A percentile compares a stretch with the other conserved stretches of the same genome.
phyloP scores from a whole-genome alignment of 768 basidiomycete genomes.

The Amanita polypyramis region DNA sequence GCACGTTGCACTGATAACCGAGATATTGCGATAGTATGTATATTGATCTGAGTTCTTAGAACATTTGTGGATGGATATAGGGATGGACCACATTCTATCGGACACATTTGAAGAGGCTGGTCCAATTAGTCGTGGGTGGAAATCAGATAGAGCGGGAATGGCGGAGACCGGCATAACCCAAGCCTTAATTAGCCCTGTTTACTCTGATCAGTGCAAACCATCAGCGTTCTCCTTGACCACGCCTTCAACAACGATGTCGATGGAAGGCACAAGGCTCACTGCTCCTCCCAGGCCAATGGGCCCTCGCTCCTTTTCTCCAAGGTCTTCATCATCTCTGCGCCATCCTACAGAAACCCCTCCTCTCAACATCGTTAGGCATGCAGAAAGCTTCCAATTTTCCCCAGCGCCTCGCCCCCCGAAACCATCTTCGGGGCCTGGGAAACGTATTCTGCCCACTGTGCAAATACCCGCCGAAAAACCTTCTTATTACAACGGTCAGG shows the following conservation, averaged over 20 bases:
- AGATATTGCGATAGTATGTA: too few relatives aligned
- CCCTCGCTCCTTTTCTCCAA: conserved; percentile 17
- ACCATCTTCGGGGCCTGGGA: neutral
- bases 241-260: conserved; percentile 13
- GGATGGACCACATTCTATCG: too few relatives aligned
- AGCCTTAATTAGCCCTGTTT: conserved; percentile 16
- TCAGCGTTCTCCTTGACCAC: conserved; percentile 20
- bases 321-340: neutral
- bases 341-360: conserved; percentile 4
- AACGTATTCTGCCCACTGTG: neutral
- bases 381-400: neutral
- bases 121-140: neutral
- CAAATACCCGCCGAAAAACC: conserved; percentile 3
- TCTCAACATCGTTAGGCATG: neutral
- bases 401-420: neutral
- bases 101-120: too few relatives aligned
- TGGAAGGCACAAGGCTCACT: conserved; percentile 16
- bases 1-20: too few relatives aligned
- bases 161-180: neutral
- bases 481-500: conserved; percentile 5
- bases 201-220: conserved; percentile 17
- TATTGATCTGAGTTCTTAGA: too few relatives aligned
- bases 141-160: neutral
- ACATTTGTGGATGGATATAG: too few relatives aligned
- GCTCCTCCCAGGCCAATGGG: conserved; percentile 47